Base-by-base conservation (phyloP, 257 asterid genomes). In the Capsicum baccatum region DNA sequence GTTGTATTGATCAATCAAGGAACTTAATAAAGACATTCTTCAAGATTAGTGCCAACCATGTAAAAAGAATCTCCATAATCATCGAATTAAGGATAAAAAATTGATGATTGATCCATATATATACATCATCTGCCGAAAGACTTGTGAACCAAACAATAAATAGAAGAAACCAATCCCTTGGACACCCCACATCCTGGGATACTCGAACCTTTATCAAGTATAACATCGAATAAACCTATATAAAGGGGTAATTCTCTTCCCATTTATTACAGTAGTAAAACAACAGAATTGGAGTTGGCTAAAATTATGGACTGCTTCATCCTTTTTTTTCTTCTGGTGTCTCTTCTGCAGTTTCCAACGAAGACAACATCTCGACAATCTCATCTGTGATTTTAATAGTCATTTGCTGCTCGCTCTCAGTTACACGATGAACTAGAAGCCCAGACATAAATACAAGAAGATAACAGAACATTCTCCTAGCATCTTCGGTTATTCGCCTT, bases 391-490 rank as follows among this genome's bases (percentile, higher is more conserved):
- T 89, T 37, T 88, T 90, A 44, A 69, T 37, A 15, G 89, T 84
- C 81, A 82, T 26, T 83, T 84, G 55, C 81, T 88, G 96, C 86
- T 93, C 90, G 17, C 17, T 84, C 74, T 89, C 90, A 70, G 87
- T 63, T 76, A 83, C 69, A 6, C 98, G 97, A 79, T 97, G 99
- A 83, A 93, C 73, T 58, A 97, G 88, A 78, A 97, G 98, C 26
- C 99, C 99, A 15, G 98, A 92, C 99, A 97, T 97, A 85, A 97
- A 97, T 60, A 95, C 98, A 1, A 98, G 99, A 63, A 95, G 98
- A 87, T 97, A 97, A 5, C 97, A 71, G 91, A 97, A 97, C 99
- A 97, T 94, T 86, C 92, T 92, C 89, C 98, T 87, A 12, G 99
- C 99, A 80, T 80, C 93, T 54, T 89, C 86, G 42, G 92, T 87